Evolutionary conservation across 805 yeast species (phyloP).

Genomic region (Barnettozyma vustinii): DNA sequence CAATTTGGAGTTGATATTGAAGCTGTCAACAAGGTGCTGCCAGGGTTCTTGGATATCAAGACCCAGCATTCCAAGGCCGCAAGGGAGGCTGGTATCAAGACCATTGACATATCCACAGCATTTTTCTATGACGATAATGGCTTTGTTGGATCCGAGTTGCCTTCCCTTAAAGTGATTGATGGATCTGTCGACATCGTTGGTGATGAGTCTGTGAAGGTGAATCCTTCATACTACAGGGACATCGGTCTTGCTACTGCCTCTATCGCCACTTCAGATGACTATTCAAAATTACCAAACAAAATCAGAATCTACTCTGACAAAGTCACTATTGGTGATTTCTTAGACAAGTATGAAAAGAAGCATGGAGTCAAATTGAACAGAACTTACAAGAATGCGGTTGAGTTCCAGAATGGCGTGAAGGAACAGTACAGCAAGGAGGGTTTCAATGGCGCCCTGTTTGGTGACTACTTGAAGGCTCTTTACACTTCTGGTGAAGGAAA

Average conservation of each 20-base stretch:
- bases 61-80: constrained; percentile 32
- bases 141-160: constrained; percentile 17
- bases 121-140: constrained; percentile 33
- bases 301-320: constrained; percentile 38
- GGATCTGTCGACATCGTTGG: not conserved
- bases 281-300: constrained; percentile 34
- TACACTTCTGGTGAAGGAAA: constrained; percentile 34
- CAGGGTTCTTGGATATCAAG: constrained; percentile 27
- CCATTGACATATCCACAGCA: constrained; percentile 39
- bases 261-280: not conserved
- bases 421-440: constrained; percentile 10
- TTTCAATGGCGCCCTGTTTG: constrained; percentile 32
- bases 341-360: constrained; percentile 34
- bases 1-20: constrained; percentile 50
- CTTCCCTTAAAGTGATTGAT: not conserved
- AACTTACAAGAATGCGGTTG: constrained; percentile 23
- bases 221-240: not conserved
- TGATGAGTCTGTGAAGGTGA: not conserved
- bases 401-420: not conserved
- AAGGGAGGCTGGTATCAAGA: constrained; percentile 41
- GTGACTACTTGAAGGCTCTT: constrained; percentile 31
- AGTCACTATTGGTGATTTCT: constrained; percentile 34
- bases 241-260: not conserved
- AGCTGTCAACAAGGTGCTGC: constrained; percentile 25
- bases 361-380: constrained; percentile 29